Evolutionary conservation across 2,329 filamentous ascomycete species (phyloP).

Genomic region (Ophiosphaerella korrae): DNA sequence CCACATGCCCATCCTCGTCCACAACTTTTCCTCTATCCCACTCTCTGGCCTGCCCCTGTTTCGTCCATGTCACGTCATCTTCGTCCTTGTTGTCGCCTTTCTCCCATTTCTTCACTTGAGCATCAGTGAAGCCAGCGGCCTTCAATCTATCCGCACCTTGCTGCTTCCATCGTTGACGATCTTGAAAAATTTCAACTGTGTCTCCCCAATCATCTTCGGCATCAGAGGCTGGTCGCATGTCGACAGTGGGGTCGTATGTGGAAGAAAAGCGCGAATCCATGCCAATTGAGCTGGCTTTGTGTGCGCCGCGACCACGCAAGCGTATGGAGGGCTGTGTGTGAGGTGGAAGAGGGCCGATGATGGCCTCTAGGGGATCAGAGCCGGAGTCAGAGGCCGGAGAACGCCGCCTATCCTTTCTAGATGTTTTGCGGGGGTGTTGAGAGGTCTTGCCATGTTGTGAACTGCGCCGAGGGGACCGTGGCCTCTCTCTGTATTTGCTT

Average conservation of each 20-base stretch:
- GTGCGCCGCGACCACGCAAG: constrained; percentile 37
- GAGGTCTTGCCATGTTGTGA: not conserved
- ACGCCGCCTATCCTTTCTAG: constrained; percentile 5
- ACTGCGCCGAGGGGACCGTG: constrained; percentile 14
- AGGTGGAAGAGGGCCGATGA: constrained; percentile 74
- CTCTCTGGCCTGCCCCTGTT: constrained; percentile 68
- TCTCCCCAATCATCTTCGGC: constrained; percentile 76
- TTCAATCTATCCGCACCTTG: constrained; percentile 77
- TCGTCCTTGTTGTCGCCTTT: constrained; percentile 65
- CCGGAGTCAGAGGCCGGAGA: constrained; percentile 35
- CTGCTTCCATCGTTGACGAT: constrained; percentile 78
- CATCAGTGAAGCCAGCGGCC: constrained; percentile 77
- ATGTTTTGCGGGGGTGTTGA: not conserved
- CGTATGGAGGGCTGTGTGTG: constrained; percentile 52
- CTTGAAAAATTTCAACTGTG: constrained; percentile 75
- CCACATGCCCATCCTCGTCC: constrained; percentile 60
- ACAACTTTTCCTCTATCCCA: constrained; percentile 70
- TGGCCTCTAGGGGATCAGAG: constrained; percentile 75
- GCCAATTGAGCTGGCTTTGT: constrained; percentile 50
- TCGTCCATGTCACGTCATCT: constrained; percentile 74
- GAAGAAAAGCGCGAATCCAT: constrained; percentile 83
- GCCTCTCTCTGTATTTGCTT: constrained; percentile 13
- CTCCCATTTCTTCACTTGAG: constrained; percentile 74
- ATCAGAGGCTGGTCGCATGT: constrained; percentile 57
- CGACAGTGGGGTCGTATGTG: constrained; percentile 63